phyloP scores from a whole-genome alignment of 2,329 filamentous ascomycete species.

The Fonsecaea pugnacius region DNA sequence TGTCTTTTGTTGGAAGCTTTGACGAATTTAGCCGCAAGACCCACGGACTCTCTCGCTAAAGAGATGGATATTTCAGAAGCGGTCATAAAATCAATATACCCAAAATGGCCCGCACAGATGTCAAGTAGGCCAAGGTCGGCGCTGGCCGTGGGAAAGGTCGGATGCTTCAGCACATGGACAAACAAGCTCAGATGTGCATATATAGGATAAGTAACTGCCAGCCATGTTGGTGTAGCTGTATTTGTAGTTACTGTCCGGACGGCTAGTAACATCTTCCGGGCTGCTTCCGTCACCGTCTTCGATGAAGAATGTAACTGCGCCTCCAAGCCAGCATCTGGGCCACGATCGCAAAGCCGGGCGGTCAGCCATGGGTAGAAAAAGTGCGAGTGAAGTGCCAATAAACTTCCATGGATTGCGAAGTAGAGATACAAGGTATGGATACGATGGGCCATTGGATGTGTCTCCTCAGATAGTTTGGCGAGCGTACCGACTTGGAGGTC shows the following conservation, averaged over 20 bases:
- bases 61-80: slow-evolving; percentile 14
- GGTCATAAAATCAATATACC: slow-evolving; percentile 18
- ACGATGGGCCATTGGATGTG: not conserved
- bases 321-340: slow-evolving; percentile 7
- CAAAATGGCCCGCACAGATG: slow-evolving; percentile 22
- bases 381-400: slow-evolving; percentile 16
- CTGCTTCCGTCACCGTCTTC: slow-evolving; percentile 13
- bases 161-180: slow-evolving; percentile 16
- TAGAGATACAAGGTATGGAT: slow-evolving; percentile 19
- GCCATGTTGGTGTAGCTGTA: slow-evolving; percentile 15
- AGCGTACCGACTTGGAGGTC: slow-evolving; percentile 9
- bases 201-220: slow-evolving; percentile 23
- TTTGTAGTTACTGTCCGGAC: slow-evolving; percentile 7
- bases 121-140: slow-evolving; percentile 22
- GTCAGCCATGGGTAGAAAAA: slow-evolving; percentile 24
- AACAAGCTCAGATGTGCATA: slow-evolving; percentile 19
- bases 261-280: slow-evolving; percentile 24
- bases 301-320: slow-evolving; percentile 4
- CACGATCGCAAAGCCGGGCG: not conserved
- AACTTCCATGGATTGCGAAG: slow-evolving; percentile 20
- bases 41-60: slow-evolving; percentile 10
- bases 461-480: not conserved
- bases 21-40: slow-evolving; percentile 6
- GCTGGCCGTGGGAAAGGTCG: slow-evolving; percentile 2
- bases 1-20: not conserved